Conservation (phyloP, 208 protist species). For the Wallacemonas sp. region DNA sequence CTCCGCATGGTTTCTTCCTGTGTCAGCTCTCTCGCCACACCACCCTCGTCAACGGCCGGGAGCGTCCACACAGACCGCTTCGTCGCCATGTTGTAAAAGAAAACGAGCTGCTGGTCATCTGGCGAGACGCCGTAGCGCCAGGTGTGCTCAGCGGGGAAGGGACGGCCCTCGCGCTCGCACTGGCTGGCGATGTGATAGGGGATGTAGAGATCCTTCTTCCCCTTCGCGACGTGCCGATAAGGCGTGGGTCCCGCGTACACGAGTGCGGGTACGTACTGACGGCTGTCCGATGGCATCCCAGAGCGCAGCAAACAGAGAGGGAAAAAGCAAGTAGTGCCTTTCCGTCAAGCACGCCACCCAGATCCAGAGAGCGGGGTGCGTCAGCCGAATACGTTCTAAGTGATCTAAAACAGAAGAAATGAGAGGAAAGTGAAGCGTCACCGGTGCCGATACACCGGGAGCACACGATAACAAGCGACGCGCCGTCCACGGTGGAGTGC, state of each 20-base stretch:
- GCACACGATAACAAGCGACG: too few species aligned
- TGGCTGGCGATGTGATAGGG: conserved; percentile 23
- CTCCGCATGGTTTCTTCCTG: conserved; percentile 15
- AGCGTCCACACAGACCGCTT: conserved; percentile 61
- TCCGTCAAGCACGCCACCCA: too few species aligned
- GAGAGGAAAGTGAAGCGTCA: background rate
- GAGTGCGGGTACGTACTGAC: conserved; percentile 32
- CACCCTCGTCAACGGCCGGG: conserved; percentile 31
- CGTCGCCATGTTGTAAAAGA: conserved; percentile 48
- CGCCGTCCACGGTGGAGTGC: too few species aligned
- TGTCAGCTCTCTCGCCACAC: conserved; percentile 17
- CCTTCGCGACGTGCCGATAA: conserved; percentile 43
- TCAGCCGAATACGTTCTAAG: background rate
- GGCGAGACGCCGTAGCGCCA: conserved; percentile 58
- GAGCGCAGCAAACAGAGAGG: too few species aligned
- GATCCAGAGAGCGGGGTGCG: too few species aligned
- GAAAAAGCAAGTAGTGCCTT: too few species aligned
- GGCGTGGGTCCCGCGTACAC: conserved; percentile 48
- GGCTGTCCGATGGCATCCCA: background rate
- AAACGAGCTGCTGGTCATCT: conserved; percentile 55
- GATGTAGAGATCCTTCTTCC: conserved; percentile 47
- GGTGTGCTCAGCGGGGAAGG: conserved; percentile 21
- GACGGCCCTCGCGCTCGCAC: conserved; percentile 4
- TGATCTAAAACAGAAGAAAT: background rate
- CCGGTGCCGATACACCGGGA: too few species aligned